phyloP scores from a whole-genome alignment of 202 grass and related monocot genomes.

The Setaria viridis region DNA sequence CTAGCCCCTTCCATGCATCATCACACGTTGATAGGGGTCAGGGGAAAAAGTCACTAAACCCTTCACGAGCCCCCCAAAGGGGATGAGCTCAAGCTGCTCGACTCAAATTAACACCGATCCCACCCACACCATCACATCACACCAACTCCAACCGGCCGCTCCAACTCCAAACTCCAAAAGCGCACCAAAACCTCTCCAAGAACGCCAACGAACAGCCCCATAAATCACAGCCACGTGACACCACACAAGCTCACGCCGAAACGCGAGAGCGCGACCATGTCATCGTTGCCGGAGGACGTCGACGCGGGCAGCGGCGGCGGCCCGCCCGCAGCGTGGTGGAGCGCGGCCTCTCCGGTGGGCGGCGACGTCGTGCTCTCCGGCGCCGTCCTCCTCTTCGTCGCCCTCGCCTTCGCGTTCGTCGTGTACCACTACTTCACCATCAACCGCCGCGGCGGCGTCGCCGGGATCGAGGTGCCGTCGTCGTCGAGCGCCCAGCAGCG shows the following conservation, averaged over 20 bases:
- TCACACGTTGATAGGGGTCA: too few relatives aligned
- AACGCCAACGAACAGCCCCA: neutral
- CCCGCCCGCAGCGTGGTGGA: slow-evolving; percentile 8
- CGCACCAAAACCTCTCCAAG: slow-evolving; percentile 51
- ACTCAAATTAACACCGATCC: slow-evolving; percentile 28
- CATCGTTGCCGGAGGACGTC: slow-evolving; percentile 16
- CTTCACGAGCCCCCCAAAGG: neutral
- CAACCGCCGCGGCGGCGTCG: neutral
- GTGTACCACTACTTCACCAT: slow-evolving; percentile 42
- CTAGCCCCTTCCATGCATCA: slow-evolving; percentile 21
- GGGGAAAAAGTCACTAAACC: neutral
- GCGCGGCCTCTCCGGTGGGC: slow-evolving; percentile 33
- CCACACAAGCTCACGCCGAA: neutral
- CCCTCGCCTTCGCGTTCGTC: slow-evolving; percentile 45
- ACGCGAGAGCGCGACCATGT: slow-evolving; percentile 21
- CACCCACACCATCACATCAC: slow-evolving; percentile 53
- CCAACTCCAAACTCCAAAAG: neutral
- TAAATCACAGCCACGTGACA: slow-evolving; percentile 21
- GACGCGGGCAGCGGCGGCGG: neutral
- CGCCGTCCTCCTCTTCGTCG: slow-evolving; percentile 48
- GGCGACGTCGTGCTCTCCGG: slow-evolving; percentile 48
- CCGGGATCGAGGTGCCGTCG: neutral
- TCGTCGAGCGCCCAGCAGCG: neutral
- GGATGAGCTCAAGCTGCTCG: slow-evolving; percentile 31
- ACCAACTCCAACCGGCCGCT: slow-evolving; percentile 36